phyloP scores from a whole-genome alignment of 371 early-diverging fungal genomes.

The Circinella minor region DNA sequence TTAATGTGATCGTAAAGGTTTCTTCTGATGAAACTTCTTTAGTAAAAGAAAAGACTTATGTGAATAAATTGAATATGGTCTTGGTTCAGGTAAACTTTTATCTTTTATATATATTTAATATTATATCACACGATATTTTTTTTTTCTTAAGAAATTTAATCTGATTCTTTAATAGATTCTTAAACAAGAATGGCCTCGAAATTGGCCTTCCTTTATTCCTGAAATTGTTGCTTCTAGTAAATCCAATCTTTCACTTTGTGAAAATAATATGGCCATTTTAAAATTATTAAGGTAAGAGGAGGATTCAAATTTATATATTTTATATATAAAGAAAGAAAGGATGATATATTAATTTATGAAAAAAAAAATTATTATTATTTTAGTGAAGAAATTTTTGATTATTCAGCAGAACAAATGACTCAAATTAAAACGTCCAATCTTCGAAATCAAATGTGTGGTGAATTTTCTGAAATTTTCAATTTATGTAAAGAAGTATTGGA shows the following conservation, averaged over 20 bases:
- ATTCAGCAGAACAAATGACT: slow-evolving; percentile 97
- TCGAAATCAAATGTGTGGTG: slow-evolving; percentile 93
- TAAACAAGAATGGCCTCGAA: slow-evolving; percentile 99
- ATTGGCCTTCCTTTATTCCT: slow-evolving; percentile 99
- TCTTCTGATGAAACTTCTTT: slow-evolving; percentile 83
- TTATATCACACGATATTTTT: too few relatives aligned
- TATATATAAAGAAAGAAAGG: too few relatives aligned
- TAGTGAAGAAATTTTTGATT: slow-evolving; percentile 99
- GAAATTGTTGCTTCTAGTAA: slow-evolving; percentile 97
- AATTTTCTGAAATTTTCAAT: slow-evolving; percentile 95
- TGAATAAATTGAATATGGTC: slow-evolving; percentile 93
- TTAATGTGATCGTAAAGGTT: slow-evolving; percentile 87
- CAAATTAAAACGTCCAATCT: slow-evolving; percentile 91
- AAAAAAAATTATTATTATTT: too few relatives aligned
- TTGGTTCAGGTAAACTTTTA: slow-evolving; percentile 83
- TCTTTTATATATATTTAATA: background rate
- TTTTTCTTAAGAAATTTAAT: too few relatives aligned
- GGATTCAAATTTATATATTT: too few relatives aligned
- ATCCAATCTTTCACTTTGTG: slow-evolving; percentile 92
- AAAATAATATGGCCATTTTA: slow-evolving; percentile 99
- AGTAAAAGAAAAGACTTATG: slow-evolving; percentile 71
- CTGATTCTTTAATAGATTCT: slow-evolving; percentile 71
- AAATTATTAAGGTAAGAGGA: slow-evolving; percentile 84
- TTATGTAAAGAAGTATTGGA: slow-evolving; percentile 96
- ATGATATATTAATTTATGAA: too few relatives aligned